Conservation (phyloP, 1,284 basidiomycete species). For the Malassezia sympodialis region DNA sequence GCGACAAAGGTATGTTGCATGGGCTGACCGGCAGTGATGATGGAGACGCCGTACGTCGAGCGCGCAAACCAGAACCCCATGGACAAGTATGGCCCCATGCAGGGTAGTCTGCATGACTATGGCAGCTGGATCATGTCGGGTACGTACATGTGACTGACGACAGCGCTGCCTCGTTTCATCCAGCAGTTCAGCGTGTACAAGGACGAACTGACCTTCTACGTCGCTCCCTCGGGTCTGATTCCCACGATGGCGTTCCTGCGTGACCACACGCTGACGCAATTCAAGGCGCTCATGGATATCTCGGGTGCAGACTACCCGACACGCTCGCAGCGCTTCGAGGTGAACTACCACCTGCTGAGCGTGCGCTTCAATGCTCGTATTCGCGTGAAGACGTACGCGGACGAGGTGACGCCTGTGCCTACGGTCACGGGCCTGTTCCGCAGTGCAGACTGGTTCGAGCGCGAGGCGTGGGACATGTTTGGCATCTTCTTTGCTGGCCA, state of each 20-base stretch:
- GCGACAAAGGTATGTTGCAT: conserved; percentile 24
- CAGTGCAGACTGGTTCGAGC: conserved; percentile 96
- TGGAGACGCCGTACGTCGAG: conserved; percentile 34
- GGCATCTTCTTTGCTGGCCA: conserved; percentile 95
- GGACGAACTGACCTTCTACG: conserved; percentile 87
- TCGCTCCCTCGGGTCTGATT: conserved; percentile 69
- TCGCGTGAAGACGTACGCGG: conserved; percentile 94
- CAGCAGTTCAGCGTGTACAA: conserved; percentile 57
- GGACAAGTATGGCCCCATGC: conserved; percentile 27
- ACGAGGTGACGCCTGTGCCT: conserved; percentile 87
- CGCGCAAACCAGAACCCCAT: conserved; percentile 39
- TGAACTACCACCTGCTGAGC: conserved; percentile 90
- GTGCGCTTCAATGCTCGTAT: conserved; percentile 64
- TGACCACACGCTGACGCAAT: conserved; percentile 92
- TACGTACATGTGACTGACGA: conserved; percentile 19
- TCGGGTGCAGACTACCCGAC: conserved; percentile 92
- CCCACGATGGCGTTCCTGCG: conserved; percentile 85
- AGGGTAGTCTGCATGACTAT: conserved; percentile 40
- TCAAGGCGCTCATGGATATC: conserved; percentile 84
- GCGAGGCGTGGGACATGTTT: conserved; percentile 95
- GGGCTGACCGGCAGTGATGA: conserved; percentile 25
- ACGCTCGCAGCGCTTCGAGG: conserved; percentile 84
- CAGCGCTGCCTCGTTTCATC: conserved; percentile 45
- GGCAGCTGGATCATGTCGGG: conserved; percentile 43
- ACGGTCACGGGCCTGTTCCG: conserved; percentile 69